A percentile compares a stretch with the other conserved stretches of the same genome.
Conservation (phyloP, 208 protist species). For the Trypanosoma melophagium region DNA sequence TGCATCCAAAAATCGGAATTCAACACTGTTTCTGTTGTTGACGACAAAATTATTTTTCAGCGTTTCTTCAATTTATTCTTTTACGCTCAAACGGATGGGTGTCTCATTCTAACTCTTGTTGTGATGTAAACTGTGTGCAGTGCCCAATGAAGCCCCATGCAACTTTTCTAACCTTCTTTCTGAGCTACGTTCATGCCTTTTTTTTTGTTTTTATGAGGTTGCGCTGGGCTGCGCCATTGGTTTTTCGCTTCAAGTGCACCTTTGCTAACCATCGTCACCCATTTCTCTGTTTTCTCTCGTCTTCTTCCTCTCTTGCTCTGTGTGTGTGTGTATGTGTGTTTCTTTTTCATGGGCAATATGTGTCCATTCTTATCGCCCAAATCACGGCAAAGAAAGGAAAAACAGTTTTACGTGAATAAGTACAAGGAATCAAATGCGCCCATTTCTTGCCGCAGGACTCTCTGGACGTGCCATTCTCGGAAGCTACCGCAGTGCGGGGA, state of each 20-base stretch:
- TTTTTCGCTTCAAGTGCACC: too few relatives aligned
- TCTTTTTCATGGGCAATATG: constrained; percentile 4
- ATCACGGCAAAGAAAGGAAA: background rate
- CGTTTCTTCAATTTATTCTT: constrained; percentile 21
- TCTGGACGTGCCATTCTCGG: background rate
- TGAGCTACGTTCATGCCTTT: background rate
- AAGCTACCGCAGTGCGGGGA: constrained; percentile 10
- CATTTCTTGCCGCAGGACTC: background rate
- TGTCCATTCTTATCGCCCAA: background rate
- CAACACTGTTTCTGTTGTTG: constrained; percentile 87
- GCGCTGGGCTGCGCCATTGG: too few relatives aligned
- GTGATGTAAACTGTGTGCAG: too few relatives aligned
- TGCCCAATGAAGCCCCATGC: too few relatives aligned
- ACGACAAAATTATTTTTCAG: constrained; percentile 78
- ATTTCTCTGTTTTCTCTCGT: background rate
- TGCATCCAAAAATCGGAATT: background rate
- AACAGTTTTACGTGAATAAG: background rate
- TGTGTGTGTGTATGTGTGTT: background rate
- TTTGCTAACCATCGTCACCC: too few relatives aligned
- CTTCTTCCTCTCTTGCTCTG: constrained; percentile 7
- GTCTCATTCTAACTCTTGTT: too few relatives aligned
- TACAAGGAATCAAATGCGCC: constrained; percentile 7
- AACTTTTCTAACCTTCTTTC: too few relatives aligned
- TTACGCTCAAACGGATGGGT: background rate
- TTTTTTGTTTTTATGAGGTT: too few relatives aligned